Evolutionary conservation across 1,284 basidiomycete species (phyloP), one percentile per base, ranked within the genome.

Genomic region (Peniophora sp.): DNA sequence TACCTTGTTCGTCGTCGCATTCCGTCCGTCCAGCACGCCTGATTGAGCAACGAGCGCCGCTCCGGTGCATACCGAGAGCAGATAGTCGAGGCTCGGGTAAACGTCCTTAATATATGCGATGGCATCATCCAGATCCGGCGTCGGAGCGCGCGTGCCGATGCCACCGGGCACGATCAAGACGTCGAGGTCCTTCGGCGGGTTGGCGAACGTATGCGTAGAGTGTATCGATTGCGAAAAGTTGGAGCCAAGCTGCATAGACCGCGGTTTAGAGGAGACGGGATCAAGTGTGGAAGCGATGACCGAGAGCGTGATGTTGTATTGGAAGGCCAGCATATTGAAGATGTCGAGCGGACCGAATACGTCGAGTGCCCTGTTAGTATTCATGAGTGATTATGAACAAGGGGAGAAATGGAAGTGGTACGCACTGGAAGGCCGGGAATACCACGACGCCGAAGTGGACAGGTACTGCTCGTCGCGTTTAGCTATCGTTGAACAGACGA

Each of bases 31-130:
- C 9, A 77, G 59, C 2, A 73, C 55, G 0, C 72, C 73, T 2
- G 73, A 65, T 1, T 59, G 63, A 1, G 73, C 73, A 1, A 67
- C 65, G 23, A 74, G 35, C 32, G 62, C 57, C n/a, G 71, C 65
- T 12, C 74, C 75, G 2, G 69, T 74, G 56, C 75, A 76, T 1
- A 74, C 69, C 2, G 72, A 71, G 49, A 76, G 56, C 16, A 76
- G 54, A 55, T 74, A 73, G 47, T 65, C 63, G 3, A 73, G 59
- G 3, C 60, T 58, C 1, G 69, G 67, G 45, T 69, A 69, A 12
- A 66, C 61, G 8, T 56, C 54, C 34, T 52, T 58, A 14, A 73
- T 61, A 55, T 70, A 76, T 5, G 62, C 59, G 45, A 71, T 5
- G 6, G 27, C 27, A 12, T 12, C 59, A 9, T 60, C 52, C 32